Evolutionary conservation across 352 stramenopile species (phyloP).

Genomic region (Phytophthora multivora): DNA sequence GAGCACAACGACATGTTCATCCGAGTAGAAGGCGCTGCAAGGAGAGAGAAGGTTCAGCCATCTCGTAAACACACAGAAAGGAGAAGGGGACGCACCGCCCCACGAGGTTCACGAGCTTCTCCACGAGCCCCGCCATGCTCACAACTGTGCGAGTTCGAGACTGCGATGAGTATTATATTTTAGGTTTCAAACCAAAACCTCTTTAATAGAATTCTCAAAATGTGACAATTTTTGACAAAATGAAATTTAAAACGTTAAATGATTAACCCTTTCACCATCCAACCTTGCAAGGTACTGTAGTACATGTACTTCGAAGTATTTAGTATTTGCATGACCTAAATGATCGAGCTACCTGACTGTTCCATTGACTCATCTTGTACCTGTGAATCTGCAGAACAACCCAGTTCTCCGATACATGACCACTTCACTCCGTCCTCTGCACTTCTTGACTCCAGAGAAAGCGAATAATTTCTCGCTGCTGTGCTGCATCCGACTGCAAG

Average conservation of each 20-base stretch:
- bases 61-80: neutral
- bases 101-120: slow-evolving; percentile 88
- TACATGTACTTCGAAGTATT: too few species aligned
- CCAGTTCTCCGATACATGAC: neutral
- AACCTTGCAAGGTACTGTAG: too few species aligned
- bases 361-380: too few species aligned
- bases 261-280: too few species aligned
- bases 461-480: slow-evolving; percentile 77
- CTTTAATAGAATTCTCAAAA: too few species aligned
- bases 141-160: neutral
- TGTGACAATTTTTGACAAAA: too few species aligned
- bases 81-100: slow-evolving; percentile 49
- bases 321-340: too few species aligned
- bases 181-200: too few species aligned
- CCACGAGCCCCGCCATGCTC: slow-evolving; percentile 79
- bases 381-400: too few species aligned
- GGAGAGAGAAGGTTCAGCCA: neutral
- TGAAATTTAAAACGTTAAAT: too few species aligned
- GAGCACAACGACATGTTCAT: slow-evolving; percentile 89
- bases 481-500: slow-evolving; percentile 41
- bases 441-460: slow-evolving; percentile 64
- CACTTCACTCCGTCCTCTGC: slow-evolving; percentile 3
- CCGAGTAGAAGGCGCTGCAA: slow-evolving; percentile 84
- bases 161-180: neutral
- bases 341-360: too few species aligned